These are phyloP conservation scores for Pythium aquatile DNA, from an alignment of 352 stramenopile genomes.

Conservation along the genomic window DNA sequence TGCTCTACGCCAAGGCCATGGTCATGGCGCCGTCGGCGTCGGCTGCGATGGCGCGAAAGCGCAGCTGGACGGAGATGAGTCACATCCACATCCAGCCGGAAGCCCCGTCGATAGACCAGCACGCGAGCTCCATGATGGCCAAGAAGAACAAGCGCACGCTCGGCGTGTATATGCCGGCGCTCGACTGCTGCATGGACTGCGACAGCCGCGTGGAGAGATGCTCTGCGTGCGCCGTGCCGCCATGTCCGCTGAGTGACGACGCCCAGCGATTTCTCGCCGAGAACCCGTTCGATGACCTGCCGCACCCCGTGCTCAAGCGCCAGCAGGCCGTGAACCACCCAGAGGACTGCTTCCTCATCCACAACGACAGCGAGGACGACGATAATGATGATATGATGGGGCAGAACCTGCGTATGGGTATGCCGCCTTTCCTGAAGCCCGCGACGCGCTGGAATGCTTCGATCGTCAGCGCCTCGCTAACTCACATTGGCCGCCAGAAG, in stretches of 20 bases:
- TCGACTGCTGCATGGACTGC: conserved; percentile 2
- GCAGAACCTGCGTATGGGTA: neutral
- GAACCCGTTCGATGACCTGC: conserved; percentile 14
- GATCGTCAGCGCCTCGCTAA: conserved; percentile 10
- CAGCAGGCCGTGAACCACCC: conserved; percentile 15
- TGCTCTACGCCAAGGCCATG: neutral
- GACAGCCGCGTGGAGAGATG: neutral
- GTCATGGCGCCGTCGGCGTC: neutral
- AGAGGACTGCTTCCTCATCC: neutral
- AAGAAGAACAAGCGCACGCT: conserved; percentile 20
- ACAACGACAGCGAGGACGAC: neutral
- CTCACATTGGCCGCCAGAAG: neutral
- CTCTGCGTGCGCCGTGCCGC: neutral
- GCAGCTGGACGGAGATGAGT: conserved; percentile 18
- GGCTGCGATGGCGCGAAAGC: conserved; percentile 15
- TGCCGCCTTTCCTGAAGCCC: neutral
- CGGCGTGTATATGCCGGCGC: neutral
- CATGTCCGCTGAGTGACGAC: conserved; percentile 7
- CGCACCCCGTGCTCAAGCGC: conserved; percentile 21
- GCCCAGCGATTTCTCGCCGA: conserved; percentile 13
- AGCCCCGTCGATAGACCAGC: neutral
- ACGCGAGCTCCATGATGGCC: neutral
- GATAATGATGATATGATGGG: conserved; percentile 7
- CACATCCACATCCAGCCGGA: conserved; percentile 2
- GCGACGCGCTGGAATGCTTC: conserved; percentile 12